Percentiles rank a stretch among this genome's conserved stretches.
phyloP scores from a whole-genome alignment of 1,284 basidiomycete species.

The Sanguinoderma infundibulare region DNA sequence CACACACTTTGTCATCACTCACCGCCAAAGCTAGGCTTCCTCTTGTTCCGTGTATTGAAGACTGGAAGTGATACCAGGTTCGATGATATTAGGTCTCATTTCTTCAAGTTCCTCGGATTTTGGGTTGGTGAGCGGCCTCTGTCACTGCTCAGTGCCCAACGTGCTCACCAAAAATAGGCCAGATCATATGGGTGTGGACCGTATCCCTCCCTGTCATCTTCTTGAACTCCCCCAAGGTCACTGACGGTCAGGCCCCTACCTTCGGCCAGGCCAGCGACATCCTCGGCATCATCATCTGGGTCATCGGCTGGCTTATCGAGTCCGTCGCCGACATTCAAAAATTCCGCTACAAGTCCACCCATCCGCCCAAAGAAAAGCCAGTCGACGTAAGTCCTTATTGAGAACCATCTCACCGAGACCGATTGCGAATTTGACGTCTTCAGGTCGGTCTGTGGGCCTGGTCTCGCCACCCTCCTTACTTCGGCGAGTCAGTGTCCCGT shows the following conservation, averaged over 20 bases:
- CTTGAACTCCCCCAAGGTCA: conserved; percentile 70
- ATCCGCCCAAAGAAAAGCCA: conserved; percentile 57
- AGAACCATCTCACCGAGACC: neutral
- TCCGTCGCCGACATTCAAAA: conserved; percentile 69
- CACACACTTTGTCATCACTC: neutral
- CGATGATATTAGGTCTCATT: conserved; percentile 67
- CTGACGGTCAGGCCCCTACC: conserved; percentile 50
- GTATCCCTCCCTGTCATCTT: conserved; percentile 70
- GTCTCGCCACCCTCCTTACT: conserved; percentile 77
- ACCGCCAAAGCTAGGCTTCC: conserved; percentile 51
- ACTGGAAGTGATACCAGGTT: conserved; percentile 69
- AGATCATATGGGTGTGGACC: conserved; percentile 70
- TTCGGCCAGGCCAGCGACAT: conserved; percentile 73
- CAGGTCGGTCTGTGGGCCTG: conserved; percentile 61
- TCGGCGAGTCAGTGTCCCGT: conserved; percentile 62
- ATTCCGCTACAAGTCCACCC: conserved; percentile 59
- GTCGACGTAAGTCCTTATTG: conserved; percentile 41
- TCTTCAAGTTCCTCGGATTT: conserved; percentile 68
- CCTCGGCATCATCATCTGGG: conserved; percentile 70
- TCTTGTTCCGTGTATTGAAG: conserved; percentile 70
- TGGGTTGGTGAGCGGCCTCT: conserved; percentile 47
- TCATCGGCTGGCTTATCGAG: conserved; percentile 65
- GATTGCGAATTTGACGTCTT: neutral
- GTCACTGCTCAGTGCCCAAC: neutral
- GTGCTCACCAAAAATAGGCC: conserved; percentile 36